These are phyloP conservation scores for Tirmania nivea DNA, from an alignment of 495 filamentous ascomycete genomes.

Conservation along the genomic window DNA sequence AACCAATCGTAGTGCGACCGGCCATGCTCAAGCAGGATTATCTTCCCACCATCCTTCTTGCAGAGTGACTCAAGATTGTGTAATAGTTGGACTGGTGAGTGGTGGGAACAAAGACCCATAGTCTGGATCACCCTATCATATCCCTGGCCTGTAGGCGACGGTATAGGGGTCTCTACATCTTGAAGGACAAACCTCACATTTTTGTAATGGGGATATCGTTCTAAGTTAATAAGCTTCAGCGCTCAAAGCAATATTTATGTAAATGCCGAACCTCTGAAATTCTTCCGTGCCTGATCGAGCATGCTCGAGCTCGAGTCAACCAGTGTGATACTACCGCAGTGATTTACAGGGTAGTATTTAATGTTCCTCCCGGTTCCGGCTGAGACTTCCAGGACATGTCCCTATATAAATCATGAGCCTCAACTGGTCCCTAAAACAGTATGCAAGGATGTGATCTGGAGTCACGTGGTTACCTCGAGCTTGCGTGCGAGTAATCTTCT, in stretches of 20 bases:
- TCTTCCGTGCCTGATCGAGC: conserved; percentile 37
- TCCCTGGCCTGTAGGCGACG: conserved; percentile 15
- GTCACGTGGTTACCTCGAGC: conserved; percentile 21
- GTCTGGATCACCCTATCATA: conserved; percentile 85
- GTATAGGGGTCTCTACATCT: conserved; percentile 20
- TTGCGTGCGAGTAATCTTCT: conserved; percentile 37
- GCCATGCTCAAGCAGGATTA: conserved; percentile 83
- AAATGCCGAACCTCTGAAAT: conserved; percentile 26
- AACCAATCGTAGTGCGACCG: conserved; percentile 53
- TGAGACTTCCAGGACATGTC: conserved; percentile 73
- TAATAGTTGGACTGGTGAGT: conserved; percentile 47
- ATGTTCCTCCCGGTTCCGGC: conserved; percentile 82
- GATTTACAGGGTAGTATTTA: conserved; percentile 39
- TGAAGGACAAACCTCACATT: conserved; percentile 24
- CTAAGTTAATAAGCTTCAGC: background rate
- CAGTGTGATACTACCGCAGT: conserved; percentile 32
- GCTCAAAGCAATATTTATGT: background rate
- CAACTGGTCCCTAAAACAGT: background rate
- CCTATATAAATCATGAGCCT: conserved; percentile 20
- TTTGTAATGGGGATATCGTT: conserved; percentile 26
- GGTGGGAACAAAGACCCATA: conserved; percentile 78
- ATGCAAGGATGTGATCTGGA: background rate
- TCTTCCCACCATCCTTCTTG: conserved; percentile 38
- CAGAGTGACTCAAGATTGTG: conserved; percentile 31
- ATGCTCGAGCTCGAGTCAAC: conserved; percentile 43